Base-by-base conservation (phyloP, 1,139 yeast genomes). In the Debaryomyces sp. region DNA sequence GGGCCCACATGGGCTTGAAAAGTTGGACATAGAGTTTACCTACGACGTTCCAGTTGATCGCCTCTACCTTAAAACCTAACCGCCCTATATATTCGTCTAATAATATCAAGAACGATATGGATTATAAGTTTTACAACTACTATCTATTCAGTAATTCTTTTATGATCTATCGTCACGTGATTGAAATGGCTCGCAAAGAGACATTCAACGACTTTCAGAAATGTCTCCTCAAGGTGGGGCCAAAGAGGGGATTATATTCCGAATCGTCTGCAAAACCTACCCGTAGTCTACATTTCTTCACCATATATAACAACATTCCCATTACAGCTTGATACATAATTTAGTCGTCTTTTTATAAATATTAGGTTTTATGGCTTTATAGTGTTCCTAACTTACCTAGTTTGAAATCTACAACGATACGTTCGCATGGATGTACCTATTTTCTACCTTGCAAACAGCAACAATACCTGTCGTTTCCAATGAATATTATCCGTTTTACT, bases 1-100 rank as follows among this genome's bases (percentile, higher is more conserved):
- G 10, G 27, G 36, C 36, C 43, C 43, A 8, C 18, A 17, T 12
- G 43, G 43, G 26, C 43, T 41, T 21, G 43, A 41, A n/a, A 30
- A 15, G 13, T 22, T 30, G 5, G 43, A 41, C 43, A 41, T 41
- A 10, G 26, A n/a, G 18, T n/a, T n/a, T 7, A 5, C 7, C 38
- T 24, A 35, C 6, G 23, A 18, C 26, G 21, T 27, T 21, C 8
- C 12, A 27, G n/a, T 13, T 12, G 30, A 6, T 5, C 6, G 5
- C n/a, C 13, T 22, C 23, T 17, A 9, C 17, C 7, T 6, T 21
- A 22, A 5, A 39, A 18, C 24, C 15, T 39, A 27, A 17, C 15
- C 24, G 41, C 41, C 32, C 9, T 10, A 24, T 22, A 9, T 6
- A 22, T 10, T 35, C 38, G 15, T 21, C 26, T 35, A 18, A 9